Percentiles rank a stretch among this genome's conserved stretches.
Conservation (phyloP, 2,329 filamentous ascomycete species). For the Endothia cerciana region DNA sequence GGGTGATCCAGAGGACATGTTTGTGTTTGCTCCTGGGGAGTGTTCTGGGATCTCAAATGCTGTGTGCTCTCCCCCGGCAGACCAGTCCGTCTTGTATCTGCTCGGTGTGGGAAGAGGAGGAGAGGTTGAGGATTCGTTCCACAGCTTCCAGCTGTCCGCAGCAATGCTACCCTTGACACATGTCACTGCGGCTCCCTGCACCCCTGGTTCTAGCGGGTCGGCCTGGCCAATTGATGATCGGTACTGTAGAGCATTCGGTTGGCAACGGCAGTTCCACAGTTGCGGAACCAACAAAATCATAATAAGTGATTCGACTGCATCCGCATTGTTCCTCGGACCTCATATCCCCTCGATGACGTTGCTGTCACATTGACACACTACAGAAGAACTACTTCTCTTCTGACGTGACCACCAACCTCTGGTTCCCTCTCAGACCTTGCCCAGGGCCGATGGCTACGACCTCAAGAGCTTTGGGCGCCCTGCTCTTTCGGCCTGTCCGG, state of each 20-base stretch:
- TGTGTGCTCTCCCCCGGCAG: slow-evolving; percentile 22
- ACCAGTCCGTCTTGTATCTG: slow-evolving; percentile 10
- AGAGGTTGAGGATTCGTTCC: slow-evolving; percentile 11
- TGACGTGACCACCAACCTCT: background rate
- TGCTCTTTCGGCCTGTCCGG: slow-evolving; percentile 5
- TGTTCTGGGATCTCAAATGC: slow-evolving; percentile 4
- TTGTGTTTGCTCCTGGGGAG: slow-evolving; percentile 8
- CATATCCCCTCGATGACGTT: slow-evolving; percentile 7
- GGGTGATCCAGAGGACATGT: slow-evolving; percentile 31
- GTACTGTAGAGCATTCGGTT: slow-evolving; percentile 15
- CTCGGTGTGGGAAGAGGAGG: slow-evolving; percentile 9
- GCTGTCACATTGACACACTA: background rate
- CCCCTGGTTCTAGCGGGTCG: slow-evolving; percentile 26
- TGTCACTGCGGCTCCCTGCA: slow-evolving; percentile 20
- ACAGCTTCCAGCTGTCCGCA: slow-evolving; percentile 28
- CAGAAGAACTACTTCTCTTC: background rate
- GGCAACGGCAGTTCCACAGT: slow-evolving; percentile 25
- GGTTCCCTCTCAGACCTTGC: too few species aligned
- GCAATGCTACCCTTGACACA: slow-evolving; percentile 23
- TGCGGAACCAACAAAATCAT: slow-evolving; percentile 20
- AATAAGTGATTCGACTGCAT: slow-evolving; percentile 11
- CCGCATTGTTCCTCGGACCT: slow-evolving; percentile 9
- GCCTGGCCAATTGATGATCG: slow-evolving; percentile 18
- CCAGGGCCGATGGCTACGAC: slow-evolving; percentile 21
- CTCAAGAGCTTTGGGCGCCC: slow-evolving; percentile 15